Evolutionary conservation across 768 basidiomycete genomes (phyloP), one percentile per base, ranked within the genome.

Genomic region (Erythrobasidium yunnanense): DNA sequence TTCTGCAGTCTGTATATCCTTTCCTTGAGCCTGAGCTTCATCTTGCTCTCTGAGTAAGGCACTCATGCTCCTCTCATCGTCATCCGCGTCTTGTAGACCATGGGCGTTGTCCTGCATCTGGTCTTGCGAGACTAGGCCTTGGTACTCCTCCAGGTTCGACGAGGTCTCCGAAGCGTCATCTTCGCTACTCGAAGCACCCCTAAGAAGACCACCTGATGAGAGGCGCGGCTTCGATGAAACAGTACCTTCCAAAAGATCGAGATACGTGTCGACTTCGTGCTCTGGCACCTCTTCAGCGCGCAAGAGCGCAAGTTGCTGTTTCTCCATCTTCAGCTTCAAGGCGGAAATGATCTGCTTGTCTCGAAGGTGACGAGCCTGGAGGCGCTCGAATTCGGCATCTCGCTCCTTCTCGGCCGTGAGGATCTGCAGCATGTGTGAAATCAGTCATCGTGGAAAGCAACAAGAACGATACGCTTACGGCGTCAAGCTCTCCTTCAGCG

Each of bases 281-380:
- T 49, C 42, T 4, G 47, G 60, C 32, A 63, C 60, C 13, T 63
- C 60, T 51, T 50, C 47, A 23, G 60, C 60, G 49, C 47, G 5
- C 4, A 23, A n/a, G 13, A 63, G 49, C 27, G 32, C 60, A 29
- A 51, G 5, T 23, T 49, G 27, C 32, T 47, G 46, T n/a, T 30
- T 17, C 49, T 63, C 60, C 6, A 49, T 18, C 32, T 51, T 49
- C 29, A 63, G 45, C 29, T 51, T 49, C 7, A 63, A 32, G 11
- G 60, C 60, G 20, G 47, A 49, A 22, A 63, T 63, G 47, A 51
- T 8, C 4, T 63, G 60, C 30, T 63, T 63, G 30, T 63, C 60
- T 51, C 49, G 3, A 2, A 33, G 15, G 38, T 63, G 60, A 2
- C 60, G 60, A 32, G 47, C 13, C 38, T 63, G 25, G 3, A 63